These are phyloP conservation scores for Haplographium delicatum DNA, from an alignment of 495 filamentous ascomycete species.

Conservation along the genomic window DNA sequence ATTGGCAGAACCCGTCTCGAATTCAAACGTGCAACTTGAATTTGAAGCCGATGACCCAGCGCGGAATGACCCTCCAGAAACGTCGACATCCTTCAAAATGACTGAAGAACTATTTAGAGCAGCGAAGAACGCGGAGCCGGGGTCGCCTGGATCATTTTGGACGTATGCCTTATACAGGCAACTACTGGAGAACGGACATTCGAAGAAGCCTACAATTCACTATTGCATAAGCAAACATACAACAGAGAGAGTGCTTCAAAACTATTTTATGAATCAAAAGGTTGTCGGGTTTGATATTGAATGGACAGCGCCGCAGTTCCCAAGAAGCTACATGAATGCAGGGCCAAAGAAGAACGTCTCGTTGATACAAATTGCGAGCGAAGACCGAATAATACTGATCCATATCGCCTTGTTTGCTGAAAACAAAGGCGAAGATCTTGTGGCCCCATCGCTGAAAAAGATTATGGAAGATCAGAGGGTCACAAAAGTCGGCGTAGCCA, in stretches of 20 bases:
- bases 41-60: constrained; percentile 8
- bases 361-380: constrained; percentile 74
- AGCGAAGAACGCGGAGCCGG: constrained; percentile 36
- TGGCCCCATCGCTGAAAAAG: constrained; percentile 60
- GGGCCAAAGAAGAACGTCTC: constrained; percentile 62
- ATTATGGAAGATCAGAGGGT: constrained; percentile 67
- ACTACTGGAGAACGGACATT: constrained; percentile 26
- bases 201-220: constrained; percentile 47
- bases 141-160: constrained; percentile 54
- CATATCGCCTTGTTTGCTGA: constrained; percentile 61
- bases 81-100: constrained; percentile 34
- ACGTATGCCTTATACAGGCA: constrained; percentile 58
- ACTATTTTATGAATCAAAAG: constrained; percentile 62
- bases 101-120: constrained; percentile 36
- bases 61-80: constrained; percentile 14
- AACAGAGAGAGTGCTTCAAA: constrained; percentile 57
- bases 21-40: neutral
- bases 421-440: constrained; percentile 47
- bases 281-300: constrained; percentile 84
- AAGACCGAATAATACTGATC: constrained; percentile 74
- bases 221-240: constrained; percentile 65
- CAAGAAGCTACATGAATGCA: constrained; percentile 25
- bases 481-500: constrained; percentile 71
- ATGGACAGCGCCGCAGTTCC: constrained; percentile 63
- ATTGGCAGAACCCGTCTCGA: neutral